These are phyloP conservation scores for Daldinia sp. DNA, from an alignment of 2,329 filamentous ascomycete species.

Conservation along the genomic window DNA sequence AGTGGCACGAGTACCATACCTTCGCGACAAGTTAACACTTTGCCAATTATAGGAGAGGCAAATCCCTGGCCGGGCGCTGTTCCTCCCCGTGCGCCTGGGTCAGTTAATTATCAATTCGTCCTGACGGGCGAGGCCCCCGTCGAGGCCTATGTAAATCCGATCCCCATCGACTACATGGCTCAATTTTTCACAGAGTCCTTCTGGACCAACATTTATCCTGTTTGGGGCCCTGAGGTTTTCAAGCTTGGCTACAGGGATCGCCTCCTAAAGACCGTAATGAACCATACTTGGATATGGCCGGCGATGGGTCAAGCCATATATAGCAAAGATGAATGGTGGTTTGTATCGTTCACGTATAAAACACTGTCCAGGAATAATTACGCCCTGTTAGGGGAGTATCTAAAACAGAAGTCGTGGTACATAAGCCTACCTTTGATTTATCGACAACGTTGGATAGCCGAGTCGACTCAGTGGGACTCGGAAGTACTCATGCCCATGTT, in stretches of 20 bases:
- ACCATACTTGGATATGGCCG: not conserved
- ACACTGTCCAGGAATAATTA: slow-evolving; percentile 15
- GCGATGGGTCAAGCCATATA: not conserved
- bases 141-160: slow-evolving; percentile 20
- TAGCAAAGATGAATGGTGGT: not conserved
- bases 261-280: slow-evolving; percentile 1
- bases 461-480: not conserved
- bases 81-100: not conserved
- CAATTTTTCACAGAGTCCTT: slow-evolving; percentile 42
- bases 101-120: not conserved
- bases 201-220: slow-evolving; percentile 36
- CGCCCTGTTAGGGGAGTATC: slow-evolving; percentile 21
- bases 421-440: not conserved
- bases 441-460: slow-evolving; percentile 7
- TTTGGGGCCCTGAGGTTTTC: slow-evolving; percentile 33
- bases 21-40: not conserved
- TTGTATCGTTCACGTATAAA: slow-evolving; percentile 7
- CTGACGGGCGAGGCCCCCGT: not conserved
- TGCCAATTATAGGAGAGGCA: slow-evolving; percentile 9
- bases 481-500: not conserved
- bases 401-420: not conserved
- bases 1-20: rapidly evolving
- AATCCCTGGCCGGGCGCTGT: slow-evolving; percentile 14
- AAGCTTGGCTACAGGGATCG: slow-evolving; percentile 19
- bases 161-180: slow-evolving; percentile 34